Base-by-base conservation (phyloP, 2,329 filamentous ascomycete species). In the Colletotrichum lini region DNA sequence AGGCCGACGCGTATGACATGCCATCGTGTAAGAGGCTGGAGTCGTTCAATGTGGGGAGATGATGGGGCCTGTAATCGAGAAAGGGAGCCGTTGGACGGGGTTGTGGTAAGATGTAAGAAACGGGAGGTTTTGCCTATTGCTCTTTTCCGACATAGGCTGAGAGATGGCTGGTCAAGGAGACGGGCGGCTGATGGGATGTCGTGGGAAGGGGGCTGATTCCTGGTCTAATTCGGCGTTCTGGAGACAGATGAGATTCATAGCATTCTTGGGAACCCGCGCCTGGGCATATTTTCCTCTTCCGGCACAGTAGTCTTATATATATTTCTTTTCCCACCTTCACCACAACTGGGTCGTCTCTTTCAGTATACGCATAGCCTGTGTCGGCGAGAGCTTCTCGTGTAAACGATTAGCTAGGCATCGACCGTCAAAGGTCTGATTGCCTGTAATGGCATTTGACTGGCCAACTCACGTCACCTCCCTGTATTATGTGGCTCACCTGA, bases 1-100 rank as follows among this genome's bases (percentile, higher is more conserved):
- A 90, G 70, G 95, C 95, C 40, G 82, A 86, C 44, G 80, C 81
- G 21, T 87, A 83, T 72, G 82, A 84, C 72, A 87, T 86, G 84
- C 83, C 84, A 18, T 84, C 84, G 65, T 92, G 90, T 77, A 80
- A 85, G 72, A 82, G 87, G 73, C 79, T 91, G 72, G 80, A 84
- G 54, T 80, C 78, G 42, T 76, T 89, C 68, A 80, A 80, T n/a
- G 65, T 82, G 58, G 67, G 69, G 42, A 49, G 74, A 64, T 73
- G 50, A 64, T 71, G 21, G 10, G 26, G 21, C 21, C 12, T 15
- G 47, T 47, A 12, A 38, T n/a, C 16, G 21, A 49, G n/a, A n/a
- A 21, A 16, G 18, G 10, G 35, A 9, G 42, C 42, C 5, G 42
- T 44, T 53, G 16, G 16, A 40, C 12, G 35, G 18, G n/a, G n/a